phyloP scores from a whole-genome alignment of 2,329 filamentous ascomycete species.

The Calonectria hongkongensis region DNA sequence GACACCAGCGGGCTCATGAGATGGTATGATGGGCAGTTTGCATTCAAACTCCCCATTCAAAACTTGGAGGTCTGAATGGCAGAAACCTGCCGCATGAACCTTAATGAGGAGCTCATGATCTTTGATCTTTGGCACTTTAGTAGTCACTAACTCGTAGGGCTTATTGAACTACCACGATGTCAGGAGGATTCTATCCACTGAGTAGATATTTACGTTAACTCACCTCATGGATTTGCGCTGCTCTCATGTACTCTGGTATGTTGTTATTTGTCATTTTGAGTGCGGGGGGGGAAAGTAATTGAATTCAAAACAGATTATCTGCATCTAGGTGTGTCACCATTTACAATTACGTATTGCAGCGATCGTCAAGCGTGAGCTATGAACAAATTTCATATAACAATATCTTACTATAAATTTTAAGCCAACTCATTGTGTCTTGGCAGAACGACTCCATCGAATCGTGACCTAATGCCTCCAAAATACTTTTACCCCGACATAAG shows the following conservation, averaged over 20 bases:
- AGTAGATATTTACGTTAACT: not conserved
- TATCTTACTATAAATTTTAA: too few species aligned
- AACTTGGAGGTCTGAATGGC: slow-evolving; percentile 62
- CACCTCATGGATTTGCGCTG: slow-evolving; percentile 26
- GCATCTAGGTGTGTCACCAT: too few species aligned
- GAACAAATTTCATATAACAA: too few species aligned
- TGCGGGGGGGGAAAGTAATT: not conserved
- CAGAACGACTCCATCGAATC: slow-evolving; percentile 6
- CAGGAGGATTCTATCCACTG: not conserved
- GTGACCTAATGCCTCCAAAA: slow-evolving; percentile 18
- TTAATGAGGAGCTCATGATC: slow-evolving; percentile 57
- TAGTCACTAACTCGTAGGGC: slow-evolving; percentile 52
- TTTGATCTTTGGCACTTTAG: slow-evolving; percentile 49
- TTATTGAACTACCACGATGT: slow-evolving; percentile 53
- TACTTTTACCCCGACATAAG: slow-evolving; percentile 5
- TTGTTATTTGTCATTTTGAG: slow-evolving; percentile 8
- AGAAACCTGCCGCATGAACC: slow-evolving; percentile 60
- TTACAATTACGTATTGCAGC: too few species aligned
- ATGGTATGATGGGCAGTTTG: slow-evolving; percentile 56
- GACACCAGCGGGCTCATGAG: slow-evolving; percentile 61
- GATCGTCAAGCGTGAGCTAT: too few species aligned
- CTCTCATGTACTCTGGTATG: slow-evolving; percentile 31
- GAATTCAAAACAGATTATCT: too few species aligned
- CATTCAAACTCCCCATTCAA: slow-evolving; percentile 58
- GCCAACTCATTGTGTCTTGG: not conserved